Conservation (phyloP, 352 stramenopile species). For the Aphanomyces euteiches region DNA sequence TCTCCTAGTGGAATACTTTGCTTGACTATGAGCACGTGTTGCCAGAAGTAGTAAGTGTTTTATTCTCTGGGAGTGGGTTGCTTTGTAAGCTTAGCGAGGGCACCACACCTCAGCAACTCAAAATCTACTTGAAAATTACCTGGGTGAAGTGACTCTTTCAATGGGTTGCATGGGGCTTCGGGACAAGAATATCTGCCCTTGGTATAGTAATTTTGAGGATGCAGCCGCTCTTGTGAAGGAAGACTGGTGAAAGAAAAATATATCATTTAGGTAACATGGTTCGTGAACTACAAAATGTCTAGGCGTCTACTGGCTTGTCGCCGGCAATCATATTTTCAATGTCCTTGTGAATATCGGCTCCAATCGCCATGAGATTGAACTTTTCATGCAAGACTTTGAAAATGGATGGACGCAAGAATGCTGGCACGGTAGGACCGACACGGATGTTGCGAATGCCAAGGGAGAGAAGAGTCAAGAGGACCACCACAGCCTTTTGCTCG, state of each 20-base stretch:
- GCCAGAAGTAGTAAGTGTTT: no score
- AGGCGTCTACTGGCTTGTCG: constrained; percentile 3
- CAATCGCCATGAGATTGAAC: constrained; percentile 58
- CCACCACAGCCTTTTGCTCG: constrained; percentile 74
- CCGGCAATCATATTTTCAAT: constrained; percentile 48
- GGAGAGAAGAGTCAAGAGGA: constrained; percentile 56
- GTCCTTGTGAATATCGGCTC: constrained; percentile 42
- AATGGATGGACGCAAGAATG: constrained; percentile 58
- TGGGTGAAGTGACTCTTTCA: no score
- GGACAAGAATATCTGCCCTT: background rate
- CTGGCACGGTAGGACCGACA: constrained; percentile 51
- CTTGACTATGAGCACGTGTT: no score
- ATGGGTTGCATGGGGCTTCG: no score
- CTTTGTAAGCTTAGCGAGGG: no score
- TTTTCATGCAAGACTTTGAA: constrained; percentile 53
- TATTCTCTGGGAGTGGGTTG: no score
- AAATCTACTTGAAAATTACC: no score
- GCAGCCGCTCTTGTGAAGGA: background rate
- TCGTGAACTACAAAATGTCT: constrained; percentile 6
- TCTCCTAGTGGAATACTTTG: no score
- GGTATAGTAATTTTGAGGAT: background rate
- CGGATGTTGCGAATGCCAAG: constrained; percentile 74
- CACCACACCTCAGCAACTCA: no score
- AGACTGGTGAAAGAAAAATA: background rate
- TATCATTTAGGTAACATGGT: background rate